Evolutionary conservation across 768 basidiomycete species (phyloP).

Genomic region (Mycena albidolilacea): DNA sequence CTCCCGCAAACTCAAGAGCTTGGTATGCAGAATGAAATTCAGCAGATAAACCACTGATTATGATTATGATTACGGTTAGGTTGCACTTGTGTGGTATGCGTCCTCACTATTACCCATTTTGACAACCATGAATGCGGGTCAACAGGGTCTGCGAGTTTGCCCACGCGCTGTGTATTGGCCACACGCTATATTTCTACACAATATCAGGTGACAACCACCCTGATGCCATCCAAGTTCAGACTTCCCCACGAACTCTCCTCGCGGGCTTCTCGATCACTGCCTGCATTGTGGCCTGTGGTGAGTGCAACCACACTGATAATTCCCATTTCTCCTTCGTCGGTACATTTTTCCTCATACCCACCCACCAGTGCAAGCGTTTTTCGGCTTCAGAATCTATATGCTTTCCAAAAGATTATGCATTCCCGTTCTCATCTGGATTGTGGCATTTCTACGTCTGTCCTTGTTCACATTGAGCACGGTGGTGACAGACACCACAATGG

Average conservation of each 20-base stretch:
- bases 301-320: not conserved
- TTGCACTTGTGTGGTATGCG: not conserved
- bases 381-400: conserved; percentile 13
- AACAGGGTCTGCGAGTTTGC: too few relatives aligned
- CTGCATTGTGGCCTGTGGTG: conserved; percentile 5
- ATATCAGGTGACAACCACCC: too few relatives aligned
- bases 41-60: not conserved
- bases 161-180: too few relatives aligned
- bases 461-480: not conserved
- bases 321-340: too few relatives aligned
- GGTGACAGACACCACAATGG: not conserved
- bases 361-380: conserved; percentile 23
- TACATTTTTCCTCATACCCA: not conserved
- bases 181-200: too few relatives aligned
- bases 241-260: not conserved
- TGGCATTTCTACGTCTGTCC: not conserved
- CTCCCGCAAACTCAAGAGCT: not conserved
- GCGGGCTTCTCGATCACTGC: not conserved
- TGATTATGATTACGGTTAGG: not conserved
- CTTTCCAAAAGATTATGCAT: conserved; percentile 19
- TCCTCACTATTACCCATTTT: too few relatives aligned
- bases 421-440: conserved; percentile 7
- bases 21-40: not conserved
- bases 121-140: too few relatives aligned
- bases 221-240: too few relatives aligned